Conservation (phyloP, 345 rosid genomes). For the Limnanthes douglasii region DNA sequence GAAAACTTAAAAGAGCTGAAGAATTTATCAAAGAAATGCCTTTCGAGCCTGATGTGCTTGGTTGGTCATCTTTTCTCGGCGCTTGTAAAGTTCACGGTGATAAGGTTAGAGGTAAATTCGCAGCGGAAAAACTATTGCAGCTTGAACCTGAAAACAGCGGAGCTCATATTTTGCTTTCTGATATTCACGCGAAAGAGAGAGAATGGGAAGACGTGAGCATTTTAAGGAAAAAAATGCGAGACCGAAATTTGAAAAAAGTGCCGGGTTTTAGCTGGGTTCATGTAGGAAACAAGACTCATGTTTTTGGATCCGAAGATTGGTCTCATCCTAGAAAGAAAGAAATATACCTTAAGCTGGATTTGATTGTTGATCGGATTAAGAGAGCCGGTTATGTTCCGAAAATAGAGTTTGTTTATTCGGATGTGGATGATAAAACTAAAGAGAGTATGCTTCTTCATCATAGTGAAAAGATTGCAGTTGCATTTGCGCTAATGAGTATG, state of each 20-base stretch:
- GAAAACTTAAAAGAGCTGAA: conserved; percentile 14
- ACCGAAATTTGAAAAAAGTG: conserved; percentile 13
- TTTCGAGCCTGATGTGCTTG: conserved; percentile 17
- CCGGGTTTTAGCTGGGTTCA: conserved; percentile 24
- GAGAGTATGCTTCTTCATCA: conserved; percentile 21
- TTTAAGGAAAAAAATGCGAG: conserved; percentile 18
- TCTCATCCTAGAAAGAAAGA: conserved; percentile 16
- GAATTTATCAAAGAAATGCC: conserved; percentile 18
- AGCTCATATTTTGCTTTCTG: conserved; percentile 19
- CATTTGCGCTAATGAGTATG: conserved; percentile 17
- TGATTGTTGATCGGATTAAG: conserved; percentile 13
- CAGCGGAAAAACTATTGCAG: conserved; percentile 19
- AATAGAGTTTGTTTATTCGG: conserved; percentile 14
- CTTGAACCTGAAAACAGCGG: conserved; percentile 23
- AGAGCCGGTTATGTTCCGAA: conserved; percentile 15
- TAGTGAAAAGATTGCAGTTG: conserved; percentile 23
- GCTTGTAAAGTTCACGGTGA: conserved; percentile 21
- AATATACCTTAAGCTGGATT: conserved; percentile 17
- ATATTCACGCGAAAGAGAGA: conserved; percentile 16
- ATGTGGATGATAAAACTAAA: conserved; percentile 16
- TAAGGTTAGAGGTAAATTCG: conserved; percentile 17
- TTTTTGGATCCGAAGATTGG: conserved; percentile 17
- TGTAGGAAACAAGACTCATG: conserved; percentile 16
- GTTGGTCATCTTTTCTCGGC: conserved; percentile 23
- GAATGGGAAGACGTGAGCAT: conserved; percentile 18